A percentile compares a stretch with the other conserved stretches of the same genome.
Evolutionary conservation across 1,284 basidiomycete genomes (phyloP).

Genomic region (Puccinia hordei): DNA sequence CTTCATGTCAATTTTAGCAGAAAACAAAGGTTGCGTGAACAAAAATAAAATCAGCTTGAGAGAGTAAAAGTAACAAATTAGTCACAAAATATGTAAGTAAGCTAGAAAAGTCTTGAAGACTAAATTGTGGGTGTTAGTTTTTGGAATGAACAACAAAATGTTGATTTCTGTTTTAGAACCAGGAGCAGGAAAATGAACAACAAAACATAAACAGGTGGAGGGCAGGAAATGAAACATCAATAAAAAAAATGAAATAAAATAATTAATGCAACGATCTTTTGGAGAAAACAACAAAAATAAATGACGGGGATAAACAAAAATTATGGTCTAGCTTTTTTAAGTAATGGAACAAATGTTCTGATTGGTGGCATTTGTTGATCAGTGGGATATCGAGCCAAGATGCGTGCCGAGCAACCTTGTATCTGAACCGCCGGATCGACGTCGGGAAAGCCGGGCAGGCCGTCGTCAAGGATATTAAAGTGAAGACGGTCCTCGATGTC

Average conservation of each 20-base stretch:
- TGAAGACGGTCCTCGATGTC: not conserved
- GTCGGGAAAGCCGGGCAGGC: conserved; percentile 36
- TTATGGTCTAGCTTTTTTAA: not conserved
- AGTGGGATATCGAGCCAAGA: conserved; percentile 23
- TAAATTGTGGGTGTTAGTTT: too few relatives aligned
- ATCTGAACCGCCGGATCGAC: conserved; percentile 29
- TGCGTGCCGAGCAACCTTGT: not conserved
- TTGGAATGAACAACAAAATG: too few relatives aligned
- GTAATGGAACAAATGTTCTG: conserved; percentile 37
- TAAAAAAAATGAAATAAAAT: not conserved
- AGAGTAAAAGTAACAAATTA: too few relatives aligned
- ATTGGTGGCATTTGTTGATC: conserved; percentile 40
- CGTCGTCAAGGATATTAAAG: conserved; percentile 16
- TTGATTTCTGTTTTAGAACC: not conserved
- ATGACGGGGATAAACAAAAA: not conserved
- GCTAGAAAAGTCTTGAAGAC: too few relatives aligned
- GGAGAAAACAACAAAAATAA: not conserved
- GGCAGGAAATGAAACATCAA: not conserved
- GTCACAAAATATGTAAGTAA: too few relatives aligned
- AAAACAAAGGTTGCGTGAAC: too few relatives aligned
- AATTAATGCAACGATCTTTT: not conserved
- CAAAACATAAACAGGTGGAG: not conserved
- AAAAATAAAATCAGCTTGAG: too few relatives aligned
- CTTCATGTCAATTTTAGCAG: too few relatives aligned
- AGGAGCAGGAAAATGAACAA: not conserved